These are phyloP conservation scores for Cystobasidium slooffiae DNA, from an alignment of 1,284 basidiomycete genomes.

Conservation along the genomic window DNA sequence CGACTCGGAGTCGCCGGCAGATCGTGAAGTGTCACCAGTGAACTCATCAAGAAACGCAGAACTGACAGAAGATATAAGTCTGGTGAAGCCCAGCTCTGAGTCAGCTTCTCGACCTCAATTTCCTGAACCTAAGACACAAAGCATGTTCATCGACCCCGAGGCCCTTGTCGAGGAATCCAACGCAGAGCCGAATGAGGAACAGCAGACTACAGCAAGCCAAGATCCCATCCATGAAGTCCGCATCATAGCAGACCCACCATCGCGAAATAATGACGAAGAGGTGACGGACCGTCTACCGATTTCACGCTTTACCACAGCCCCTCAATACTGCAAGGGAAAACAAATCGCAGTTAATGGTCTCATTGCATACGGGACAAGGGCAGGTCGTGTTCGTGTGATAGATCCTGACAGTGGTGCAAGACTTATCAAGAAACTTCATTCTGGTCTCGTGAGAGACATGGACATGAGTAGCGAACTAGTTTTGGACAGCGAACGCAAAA, in stretches of 20 bases:
- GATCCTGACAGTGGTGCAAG: conserved; percentile 26
- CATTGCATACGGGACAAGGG: conserved; percentile 36
- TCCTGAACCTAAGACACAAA: too few species aligned
- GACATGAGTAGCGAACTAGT: background rate
- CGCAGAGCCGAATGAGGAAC: too few species aligned
- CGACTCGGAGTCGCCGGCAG: too few species aligned
- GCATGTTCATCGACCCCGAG: too few species aligned
- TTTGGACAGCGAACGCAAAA: background rate
- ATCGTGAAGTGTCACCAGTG: too few species aligned
- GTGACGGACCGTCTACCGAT: conserved; percentile 9
- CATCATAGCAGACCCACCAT: background rate
- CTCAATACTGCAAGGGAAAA: conserved; percentile 8
- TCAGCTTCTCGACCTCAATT: too few species aligned
- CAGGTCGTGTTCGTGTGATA: conserved; percentile 35
- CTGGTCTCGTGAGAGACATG: conserved; percentile 28
- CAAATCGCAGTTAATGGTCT: conserved; percentile 42
- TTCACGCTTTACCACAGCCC: conserved; percentile 18
- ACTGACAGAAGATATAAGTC: too few species aligned
- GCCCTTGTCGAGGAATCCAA: too few species aligned
- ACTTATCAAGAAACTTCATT: conserved; percentile 37
- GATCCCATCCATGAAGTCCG: background rate
- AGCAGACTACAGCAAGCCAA: background rate
- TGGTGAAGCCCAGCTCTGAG: too few species aligned
- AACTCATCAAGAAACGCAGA: too few species aligned
- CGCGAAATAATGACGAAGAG: background rate